Evolutionary conservation across 805 yeast species (phyloP).

Genomic region (Ogataea glucozyma): DNA sequence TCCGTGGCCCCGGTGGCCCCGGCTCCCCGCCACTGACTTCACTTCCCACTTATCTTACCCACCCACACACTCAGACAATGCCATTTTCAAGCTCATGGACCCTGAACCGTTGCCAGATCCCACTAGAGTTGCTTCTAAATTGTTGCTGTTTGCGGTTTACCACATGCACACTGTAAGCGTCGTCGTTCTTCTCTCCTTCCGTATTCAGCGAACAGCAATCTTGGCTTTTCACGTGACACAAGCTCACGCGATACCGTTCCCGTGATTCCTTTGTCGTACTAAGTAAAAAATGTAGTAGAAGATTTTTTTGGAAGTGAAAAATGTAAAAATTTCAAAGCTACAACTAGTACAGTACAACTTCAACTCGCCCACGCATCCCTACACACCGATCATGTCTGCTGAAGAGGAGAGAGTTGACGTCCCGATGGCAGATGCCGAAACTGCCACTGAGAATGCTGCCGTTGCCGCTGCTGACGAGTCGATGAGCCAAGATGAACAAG

Average conservation of each 20-base stretch:
- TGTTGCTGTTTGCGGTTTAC: background rate
- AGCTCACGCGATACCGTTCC: no score
- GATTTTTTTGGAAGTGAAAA: background rate
- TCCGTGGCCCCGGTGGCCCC: no score
- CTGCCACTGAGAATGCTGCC: constrained; percentile 13
- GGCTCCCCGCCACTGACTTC: no score
- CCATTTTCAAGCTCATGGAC: no score
- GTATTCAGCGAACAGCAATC: background rate
- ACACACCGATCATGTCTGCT: background rate
- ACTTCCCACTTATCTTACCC: no score
- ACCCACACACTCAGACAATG: no score
- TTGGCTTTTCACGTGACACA: background rate
- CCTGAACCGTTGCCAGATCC: no score
- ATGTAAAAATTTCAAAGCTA: background rate
- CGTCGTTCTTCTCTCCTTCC: background rate
- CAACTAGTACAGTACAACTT: no score
- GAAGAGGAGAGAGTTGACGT: constrained; percentile 14
- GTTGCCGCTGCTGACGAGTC: constrained; percentile 22
- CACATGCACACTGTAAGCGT: no score
- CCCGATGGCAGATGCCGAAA: constrained; percentile 13
- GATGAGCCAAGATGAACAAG: constrained; percentile 43
- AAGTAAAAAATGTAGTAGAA: background rate
- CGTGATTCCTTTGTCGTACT: no score
- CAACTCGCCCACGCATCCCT: no score
- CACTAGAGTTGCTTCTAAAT: background rate